Evolutionary conservation across 2,329 filamentous ascomycete species (phyloP), one percentile per base, ranked within the genome.

Genomic region (Botrytis squamosa): DNA sequence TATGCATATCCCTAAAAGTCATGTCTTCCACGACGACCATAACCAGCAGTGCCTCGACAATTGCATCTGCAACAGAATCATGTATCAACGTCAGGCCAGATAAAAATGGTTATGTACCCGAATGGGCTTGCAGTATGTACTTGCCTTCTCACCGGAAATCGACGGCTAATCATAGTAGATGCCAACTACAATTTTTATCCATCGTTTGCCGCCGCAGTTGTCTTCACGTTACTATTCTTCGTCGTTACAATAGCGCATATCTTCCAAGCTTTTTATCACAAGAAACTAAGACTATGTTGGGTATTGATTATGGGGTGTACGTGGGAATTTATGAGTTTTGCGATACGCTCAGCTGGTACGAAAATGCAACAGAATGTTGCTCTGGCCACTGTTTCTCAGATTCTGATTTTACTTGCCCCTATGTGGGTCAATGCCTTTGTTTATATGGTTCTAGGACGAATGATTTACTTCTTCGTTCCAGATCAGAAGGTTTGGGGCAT

Each of bases 331-430:
- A 77, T 78, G 1, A 81, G 82, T 16, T 86, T 81, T 75, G 75
- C 83, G 10, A 76, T 84, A 29, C 84, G 85, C 42, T 77, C 82
- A 0, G 76, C 85, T 1, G 82, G 81, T 25, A 82, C 85, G 0
- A 81, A 81, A 40, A 75, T 18, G 52, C 85, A 84, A 71, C 80
- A 83, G 70, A 75, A 75, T 20, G 70, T 75, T 0, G 74, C 74
- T 0, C 80, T 80, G 57, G 80, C 81, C 1, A 82, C 81, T 18
- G 72, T 78, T 1, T 82, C 82, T 18, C 82, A 82, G 4, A 77
- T 87, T 8, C 77, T 87, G 9, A 82, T 87, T 87, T 79, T 87
- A 2, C 75, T 81, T 5, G 78, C 80, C 6, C 81, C 80, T 2
- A 76, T 82, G 71, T 80, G 80, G 77, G 69, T 81, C 22, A 82